Conservation (phyloP, 169 alveolate species). For the Plasmodium adleri region DNA sequence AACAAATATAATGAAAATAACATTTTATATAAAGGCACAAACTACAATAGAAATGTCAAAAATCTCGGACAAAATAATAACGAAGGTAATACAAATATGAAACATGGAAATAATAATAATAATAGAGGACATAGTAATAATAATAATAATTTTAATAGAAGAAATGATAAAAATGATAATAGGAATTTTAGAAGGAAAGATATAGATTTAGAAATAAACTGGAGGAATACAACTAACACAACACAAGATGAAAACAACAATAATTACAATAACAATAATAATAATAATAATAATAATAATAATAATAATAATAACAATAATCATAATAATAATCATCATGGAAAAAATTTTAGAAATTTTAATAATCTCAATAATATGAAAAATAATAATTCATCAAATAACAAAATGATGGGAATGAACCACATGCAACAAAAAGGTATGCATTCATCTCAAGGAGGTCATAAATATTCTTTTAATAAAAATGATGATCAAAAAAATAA, state of each 20-base stretch:
- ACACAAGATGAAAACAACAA: neutral
- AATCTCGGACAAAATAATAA: conserved; percentile 16
- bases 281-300: neutral
- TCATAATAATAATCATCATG: conserved; percentile 1
- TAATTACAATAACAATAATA: conserved; percentile 7
- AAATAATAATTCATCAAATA: conserved; percentile 14
- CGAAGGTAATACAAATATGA: conserved; percentile 3
- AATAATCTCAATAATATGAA: conserved; percentile 6
- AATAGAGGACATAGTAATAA: conserved; percentile 19
- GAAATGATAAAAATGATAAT: conserved; percentile 62
- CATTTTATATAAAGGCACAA: conserved; percentile 1
- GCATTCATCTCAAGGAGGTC: conserved; percentile 8
- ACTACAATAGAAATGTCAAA: conserved; percentile 25
- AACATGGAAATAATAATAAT: neutral
- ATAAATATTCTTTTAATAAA: conserved; percentile 29
- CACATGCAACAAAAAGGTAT: neutral
- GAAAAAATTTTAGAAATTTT: neutral
- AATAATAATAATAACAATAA: neutral
- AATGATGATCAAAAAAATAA: conserved; percentile 34
- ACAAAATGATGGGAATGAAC: conserved; percentile 12
- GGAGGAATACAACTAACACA: conserved; percentile 36
- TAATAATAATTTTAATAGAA: conserved; percentile 23
- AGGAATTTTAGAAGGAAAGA: conserved; percentile 40
- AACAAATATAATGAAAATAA: conserved; percentile 11
- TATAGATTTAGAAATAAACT: conserved; percentile 36